Conservation (phyloP, 2,329 filamentous ascomycete species). For the Cadophora malorum region DNA sequence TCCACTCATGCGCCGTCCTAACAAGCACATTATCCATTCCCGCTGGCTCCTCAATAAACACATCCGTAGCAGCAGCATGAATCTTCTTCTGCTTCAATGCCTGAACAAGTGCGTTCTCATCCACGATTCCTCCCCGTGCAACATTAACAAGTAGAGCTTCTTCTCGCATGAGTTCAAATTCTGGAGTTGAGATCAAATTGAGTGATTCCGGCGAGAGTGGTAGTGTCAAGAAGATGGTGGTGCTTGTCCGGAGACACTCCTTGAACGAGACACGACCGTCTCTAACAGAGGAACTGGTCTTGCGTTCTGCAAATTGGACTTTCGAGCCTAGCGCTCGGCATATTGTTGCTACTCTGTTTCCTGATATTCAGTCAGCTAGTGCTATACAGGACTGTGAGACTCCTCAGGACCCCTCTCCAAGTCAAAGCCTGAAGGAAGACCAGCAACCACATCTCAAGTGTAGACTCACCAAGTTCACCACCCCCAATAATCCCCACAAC, state of each 20-base stretch:
- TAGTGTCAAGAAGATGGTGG: constrained; percentile 36
- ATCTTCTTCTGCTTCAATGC: constrained; percentile 42
- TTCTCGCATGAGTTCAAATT: constrained; percentile 37
- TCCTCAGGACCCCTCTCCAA: no score
- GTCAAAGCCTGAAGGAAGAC: no score
- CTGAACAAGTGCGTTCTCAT: constrained; percentile 42
- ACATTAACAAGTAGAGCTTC: constrained; percentile 43
- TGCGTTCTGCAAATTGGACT: constrained; percentile 37
- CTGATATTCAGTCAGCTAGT: constrained; percentile 26
- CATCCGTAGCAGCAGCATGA: constrained; percentile 44
- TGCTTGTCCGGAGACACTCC: constrained; percentile 30
- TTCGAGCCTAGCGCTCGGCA: constrained; percentile 35
- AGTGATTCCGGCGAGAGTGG: constrained; percentile 37
- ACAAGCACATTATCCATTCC: constrained; percentile 49
- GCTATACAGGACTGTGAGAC: no score
- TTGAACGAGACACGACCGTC: constrained; percentile 34
- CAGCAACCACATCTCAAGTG: not conserved
- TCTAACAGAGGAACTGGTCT: constrained; percentile 24
- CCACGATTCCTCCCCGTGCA: constrained; percentile 44
- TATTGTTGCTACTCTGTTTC: constrained; percentile 36
- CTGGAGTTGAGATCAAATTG: constrained; percentile 37
- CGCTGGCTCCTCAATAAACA: constrained; percentile 44
- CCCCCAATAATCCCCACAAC: constrained; percentile 42
- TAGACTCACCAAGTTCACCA: constrained; percentile 39
- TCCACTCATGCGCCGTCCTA: constrained; percentile 30